Evolutionary conservation across 2,329 filamentous ascomycete genomes (phyloP), one percentile per base, ranked within the genome.

Genomic region (Pseudocercospora fuligena): DNA sequence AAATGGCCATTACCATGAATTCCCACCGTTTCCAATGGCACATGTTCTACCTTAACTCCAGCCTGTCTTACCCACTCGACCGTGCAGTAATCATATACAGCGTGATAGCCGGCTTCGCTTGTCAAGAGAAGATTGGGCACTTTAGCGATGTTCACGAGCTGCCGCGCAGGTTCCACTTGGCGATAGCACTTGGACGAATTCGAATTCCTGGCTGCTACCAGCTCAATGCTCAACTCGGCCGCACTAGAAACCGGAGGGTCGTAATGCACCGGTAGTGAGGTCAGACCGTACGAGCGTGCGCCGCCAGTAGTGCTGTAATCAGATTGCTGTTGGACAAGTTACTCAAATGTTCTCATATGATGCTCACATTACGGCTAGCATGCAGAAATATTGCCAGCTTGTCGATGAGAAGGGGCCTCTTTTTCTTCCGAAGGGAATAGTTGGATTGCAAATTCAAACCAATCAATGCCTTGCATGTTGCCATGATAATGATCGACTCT

Each of bases 1-100:
- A 88, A 80, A 70, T 87, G 86, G 0, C 84, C 86, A 66, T 89
- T 88, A 0, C 87, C 87, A 23, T 76, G 73, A 1, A 88, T 81
- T 0, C 80, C 80, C 1, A 77, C 64, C 0, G 83, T 74, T 0
- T 77, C 80, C 53, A 88, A 77, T 59, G 80, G 76, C 40, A 86
- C 69, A 76, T 81, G 82, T 2, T 83, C 78, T 1, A 81, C 79
- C 0, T 71, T 65, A 0, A 83, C 80, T 0, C 86, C 86, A 1
- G 82, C 85, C 72, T 89, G 86, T 61, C 75, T 70, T 72, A 89
- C 72, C 72, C 84, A 89, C 12, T 75, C 67, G 1, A 84, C 81
- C 0, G 83, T 87, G 40, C 85, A 86, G 74, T 85, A 83, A 69
- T 89, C 87, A 66, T 84, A 89, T 9, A 78, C 74, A 2, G 79